These are phyloP conservation scores for Goffeauzyma gilvescens DNA, from an alignment of 768 basidiomycete genomes.

Conservation along the genomic window DNA sequence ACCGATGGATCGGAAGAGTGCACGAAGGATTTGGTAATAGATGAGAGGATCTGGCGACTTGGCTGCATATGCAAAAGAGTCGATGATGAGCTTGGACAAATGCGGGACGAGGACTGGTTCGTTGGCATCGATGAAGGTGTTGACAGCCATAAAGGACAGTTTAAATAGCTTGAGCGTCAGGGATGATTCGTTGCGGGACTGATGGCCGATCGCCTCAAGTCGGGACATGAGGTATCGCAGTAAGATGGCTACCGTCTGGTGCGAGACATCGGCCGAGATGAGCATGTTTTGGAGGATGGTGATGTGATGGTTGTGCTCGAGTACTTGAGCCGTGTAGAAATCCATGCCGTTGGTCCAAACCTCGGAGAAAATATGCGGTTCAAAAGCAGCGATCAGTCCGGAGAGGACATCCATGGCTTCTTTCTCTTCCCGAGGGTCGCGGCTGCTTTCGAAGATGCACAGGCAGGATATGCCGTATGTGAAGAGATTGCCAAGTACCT, in stretches of 20 bases:
- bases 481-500: conserved; percentile 71
- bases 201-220: conserved; percentile 55
- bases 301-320: conserved; percentile 58
- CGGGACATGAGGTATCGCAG: conserved; percentile 67
- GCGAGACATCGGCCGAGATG: conserved; percentile 53
- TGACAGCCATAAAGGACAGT: conserved; percentile 79
- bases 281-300: conserved; percentile 72
- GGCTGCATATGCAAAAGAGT: conserved; percentile 82
- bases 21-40: conserved; percentile 78
- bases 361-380: conserved; percentile 83
- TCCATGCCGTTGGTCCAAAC: conserved; percentile 86
- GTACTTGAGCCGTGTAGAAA: conserved; percentile 64
- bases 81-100: conserved; percentile 80
- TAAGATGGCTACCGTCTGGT: conserved; percentile 66
- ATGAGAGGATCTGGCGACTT: conserved; percentile 77
- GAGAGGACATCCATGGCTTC: conserved; percentile 71
- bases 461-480: conserved; percentile 67
- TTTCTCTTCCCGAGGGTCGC: conserved; percentile 41
- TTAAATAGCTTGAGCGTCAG: conserved; percentile 84
- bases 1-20: conserved; percentile 53
- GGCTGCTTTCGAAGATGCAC: conserved; percentile 45
- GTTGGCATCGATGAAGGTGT: conserved; percentile 50
- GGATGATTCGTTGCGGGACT: conserved; percentile 59
- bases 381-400: conserved; percentile 57
- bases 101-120: conserved; percentile 87